These are phyloP conservation scores for Kodamaea sagamina DNA, from an alignment of 805 yeast genomes.

Conservation along the genomic window DNA sequence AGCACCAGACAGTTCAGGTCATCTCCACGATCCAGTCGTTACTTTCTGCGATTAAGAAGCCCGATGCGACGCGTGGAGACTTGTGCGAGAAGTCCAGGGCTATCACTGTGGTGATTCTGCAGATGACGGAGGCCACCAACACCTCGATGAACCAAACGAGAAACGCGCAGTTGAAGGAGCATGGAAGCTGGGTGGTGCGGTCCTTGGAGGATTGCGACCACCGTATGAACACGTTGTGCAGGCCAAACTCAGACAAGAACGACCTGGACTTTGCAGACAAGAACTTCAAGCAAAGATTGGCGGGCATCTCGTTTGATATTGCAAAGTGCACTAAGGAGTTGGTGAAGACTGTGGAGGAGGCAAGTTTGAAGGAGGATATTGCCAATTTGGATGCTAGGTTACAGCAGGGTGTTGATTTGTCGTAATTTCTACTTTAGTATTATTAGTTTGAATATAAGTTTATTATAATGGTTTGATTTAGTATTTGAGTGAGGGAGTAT, in stretches of 20 bases:
- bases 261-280: slow-evolving; percentile 78
- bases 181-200: slow-evolving; percentile 88
- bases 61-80: slow-evolving; percentile 73
- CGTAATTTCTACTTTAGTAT: slow-evolving; percentile 15
- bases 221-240: slow-evolving; percentile 76
- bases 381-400: slow-evolving; percentile 74
- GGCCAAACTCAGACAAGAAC: slow-evolving; percentile 38
- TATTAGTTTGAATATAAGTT: slow-evolving; percentile 4
- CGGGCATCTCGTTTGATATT: slow-evolving; percentile 94
- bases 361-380: slow-evolving; percentile 83
- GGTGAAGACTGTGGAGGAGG: slow-evolving; percentile 95
- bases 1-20: slow-evolving; percentile 91
- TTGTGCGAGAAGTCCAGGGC: slow-evolving; percentile 71
- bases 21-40: slow-evolving; percentile 86
- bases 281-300: slow-evolving; percentile 88
- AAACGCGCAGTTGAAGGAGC: slow-evolving; percentile 80
- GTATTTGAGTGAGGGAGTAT: too few species aligned
- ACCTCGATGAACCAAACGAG: slow-evolving; percentile 87
- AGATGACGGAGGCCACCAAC: slow-evolving; percentile 88
- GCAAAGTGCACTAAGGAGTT: slow-evolving; percentile 95
- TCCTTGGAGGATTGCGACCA: slow-evolving; percentile 82
- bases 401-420: slow-evolving; percentile 25
- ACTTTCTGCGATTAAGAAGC: slow-evolving; percentile 72
- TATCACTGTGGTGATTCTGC: slow-evolving; percentile 75
- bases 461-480: too few species aligned